Conservation (phyloP, 2,329 filamentous ascomycete species). For the Penicillium brasilianum region DNA sequence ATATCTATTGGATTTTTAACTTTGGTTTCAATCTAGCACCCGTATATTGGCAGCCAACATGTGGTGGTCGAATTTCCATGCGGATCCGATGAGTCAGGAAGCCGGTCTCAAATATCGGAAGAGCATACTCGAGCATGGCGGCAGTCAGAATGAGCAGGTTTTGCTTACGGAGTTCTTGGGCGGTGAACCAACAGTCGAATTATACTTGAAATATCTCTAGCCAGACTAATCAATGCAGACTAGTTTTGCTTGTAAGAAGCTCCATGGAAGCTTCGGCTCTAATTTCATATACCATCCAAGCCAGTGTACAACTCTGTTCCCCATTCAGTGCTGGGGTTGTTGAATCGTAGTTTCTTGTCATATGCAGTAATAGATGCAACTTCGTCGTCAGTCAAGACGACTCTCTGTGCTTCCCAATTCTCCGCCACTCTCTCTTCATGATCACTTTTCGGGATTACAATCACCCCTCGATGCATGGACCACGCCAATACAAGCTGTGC, state of each 20-base stretch:
- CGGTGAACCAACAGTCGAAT: not conserved
- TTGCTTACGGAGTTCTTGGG: not conserved
- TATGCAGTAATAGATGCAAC: conserved; percentile 4
- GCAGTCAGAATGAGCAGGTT: conserved; percentile 5
- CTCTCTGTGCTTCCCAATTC: conserved; percentile 5
- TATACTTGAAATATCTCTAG: conserved; percentile 1
- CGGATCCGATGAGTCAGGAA: conserved; percentile 14
- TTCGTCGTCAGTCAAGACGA: not conserved
- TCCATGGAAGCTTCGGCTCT: not conserved
- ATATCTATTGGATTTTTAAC: not conserved
- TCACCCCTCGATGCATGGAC: not conserved
- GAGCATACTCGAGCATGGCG: conserved; percentile 14
- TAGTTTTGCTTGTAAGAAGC: not conserved
- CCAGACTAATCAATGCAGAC: not conserved
- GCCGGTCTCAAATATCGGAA: conserved; percentile 14
- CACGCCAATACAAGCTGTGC: conserved; percentile 2
- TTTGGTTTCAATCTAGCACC: conserved; percentile 10
- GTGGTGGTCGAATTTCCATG: conserved; percentile 9
- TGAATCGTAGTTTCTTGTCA: not conserved
- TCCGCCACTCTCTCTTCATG: not conserved
- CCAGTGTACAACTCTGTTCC: conserved; percentile 1
- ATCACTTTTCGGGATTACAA: not conserved
- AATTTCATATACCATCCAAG: not conserved
- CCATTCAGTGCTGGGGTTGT: conserved; percentile 3
- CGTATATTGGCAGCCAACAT: conserved; percentile 14